Evolutionary conservation across 2,329 filamentous ascomycete species (phyloP).

Genomic region (Cercospora sp.): DNA sequence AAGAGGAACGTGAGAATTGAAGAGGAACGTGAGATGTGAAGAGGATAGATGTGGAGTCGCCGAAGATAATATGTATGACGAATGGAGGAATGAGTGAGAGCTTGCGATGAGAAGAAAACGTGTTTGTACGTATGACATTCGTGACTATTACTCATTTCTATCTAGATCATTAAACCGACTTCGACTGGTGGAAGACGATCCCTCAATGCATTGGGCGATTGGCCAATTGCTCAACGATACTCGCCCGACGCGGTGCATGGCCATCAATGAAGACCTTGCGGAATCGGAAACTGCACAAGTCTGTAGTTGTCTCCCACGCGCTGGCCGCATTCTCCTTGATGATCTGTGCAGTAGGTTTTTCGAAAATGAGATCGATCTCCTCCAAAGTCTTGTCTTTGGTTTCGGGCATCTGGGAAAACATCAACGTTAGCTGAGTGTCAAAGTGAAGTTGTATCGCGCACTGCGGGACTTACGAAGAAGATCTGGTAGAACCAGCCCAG

Average conservation of each 20-base stretch:
- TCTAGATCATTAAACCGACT: background rate
- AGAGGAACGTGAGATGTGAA: background rate
- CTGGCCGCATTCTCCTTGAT: constrained; percentile 60
- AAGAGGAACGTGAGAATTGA: background rate
- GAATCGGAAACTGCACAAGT: constrained; percentile 47
- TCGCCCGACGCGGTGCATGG: constrained; percentile 20
- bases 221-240: constrained; percentile 19
- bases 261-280: constrained; percentile 51
- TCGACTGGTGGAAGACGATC: background rate
- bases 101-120: background rate
- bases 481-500: constrained; percentile 71
- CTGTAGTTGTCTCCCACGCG: constrained; percentile 47
- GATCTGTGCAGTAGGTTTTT: constrained; percentile 62
- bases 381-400: constrained; percentile 69
- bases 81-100: background rate
- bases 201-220: background rate
- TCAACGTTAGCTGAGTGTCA: background rate
- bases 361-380: constrained; percentile 69
- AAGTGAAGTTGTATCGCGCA: background rate
- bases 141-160: background rate
- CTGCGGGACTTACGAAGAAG: constrained; percentile 50
- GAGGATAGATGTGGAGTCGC: background rate
- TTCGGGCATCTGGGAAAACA: constrained; percentile 50
- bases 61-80: too few relatives aligned
- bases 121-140: background rate